phyloP scores from a whole-genome alignment of 345 rosid species.

The Lepidium didymum region DNA sequence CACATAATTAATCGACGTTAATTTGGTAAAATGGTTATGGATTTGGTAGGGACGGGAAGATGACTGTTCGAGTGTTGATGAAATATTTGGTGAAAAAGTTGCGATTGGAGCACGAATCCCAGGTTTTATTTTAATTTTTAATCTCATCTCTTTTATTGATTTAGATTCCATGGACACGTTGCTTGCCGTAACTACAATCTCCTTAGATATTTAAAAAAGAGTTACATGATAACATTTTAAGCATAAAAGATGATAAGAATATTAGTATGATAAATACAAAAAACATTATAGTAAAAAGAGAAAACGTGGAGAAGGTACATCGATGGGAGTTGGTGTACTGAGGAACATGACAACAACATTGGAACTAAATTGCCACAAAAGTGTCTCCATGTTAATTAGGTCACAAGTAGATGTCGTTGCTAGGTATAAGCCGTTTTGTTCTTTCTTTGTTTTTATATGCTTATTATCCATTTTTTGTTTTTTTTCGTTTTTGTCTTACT shows the following conservation, averaged over 20 bases:
- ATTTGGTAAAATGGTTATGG: constrained; percentile 10
- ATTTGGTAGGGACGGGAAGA: constrained; percentile 80
- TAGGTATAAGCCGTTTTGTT: constrained; percentile 30
- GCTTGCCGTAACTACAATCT: constrained; percentile 35
- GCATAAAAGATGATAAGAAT: constrained; percentile 21
- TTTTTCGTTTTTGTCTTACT: constrained; percentile 23
- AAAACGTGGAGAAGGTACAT: constrained; percentile 29
- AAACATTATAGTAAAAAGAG: constrained; percentile 13
- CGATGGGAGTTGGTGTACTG: constrained; percentile 32
- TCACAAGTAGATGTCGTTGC: constrained; percentile 33
- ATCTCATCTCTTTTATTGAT: constrained; percentile 6
- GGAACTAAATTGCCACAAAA: constrained; percentile 32
- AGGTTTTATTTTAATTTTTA: constrained; percentile 51
- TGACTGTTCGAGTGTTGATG: constrained; percentile 84
- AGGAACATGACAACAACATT: constrained; percentile 30
- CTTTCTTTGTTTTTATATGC: constrained; percentile 22
- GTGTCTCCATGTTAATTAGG: constrained; percentile 36
- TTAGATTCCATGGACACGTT: constrained; percentile 30
- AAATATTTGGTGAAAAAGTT: constrained; percentile 96
- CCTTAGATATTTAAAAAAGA: no score
- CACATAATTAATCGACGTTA: constrained; percentile 1
- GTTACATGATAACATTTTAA: constrained; percentile 6
- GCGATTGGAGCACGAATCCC: constrained; percentile 86
- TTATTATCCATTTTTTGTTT: constrained; percentile 25
- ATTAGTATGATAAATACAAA: constrained; percentile 7